phyloP scores from a whole-genome alignment of 495 filamentous ascomycete species.

The Rusavskia elegans region DNA sequence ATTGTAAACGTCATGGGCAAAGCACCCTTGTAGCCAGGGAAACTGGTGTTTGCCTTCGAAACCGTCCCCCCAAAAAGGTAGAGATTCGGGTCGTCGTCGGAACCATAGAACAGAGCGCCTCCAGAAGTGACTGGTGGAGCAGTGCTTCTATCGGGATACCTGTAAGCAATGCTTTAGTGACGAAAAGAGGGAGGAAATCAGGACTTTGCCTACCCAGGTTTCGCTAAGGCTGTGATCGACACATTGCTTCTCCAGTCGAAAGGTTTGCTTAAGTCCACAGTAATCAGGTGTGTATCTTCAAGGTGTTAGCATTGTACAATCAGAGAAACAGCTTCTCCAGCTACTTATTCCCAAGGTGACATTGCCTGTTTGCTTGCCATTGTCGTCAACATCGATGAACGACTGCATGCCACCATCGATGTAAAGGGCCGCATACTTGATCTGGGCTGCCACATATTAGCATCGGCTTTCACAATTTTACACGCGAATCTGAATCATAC shows the following conservation, averaged over 20 bases:
- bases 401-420: constrained; percentile 24
- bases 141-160: constrained; percentile 9
- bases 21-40: constrained; percentile 17
- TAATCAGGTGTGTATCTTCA: constrained; percentile 23
- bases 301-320: too few relatives aligned
- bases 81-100: constrained; percentile 9
- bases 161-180: too few relatives aligned
- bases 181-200: too few relatives aligned
- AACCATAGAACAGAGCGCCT: constrained; percentile 22
- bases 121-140: constrained; percentile 17
- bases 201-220: constrained; percentile 9
- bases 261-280: constrained; percentile 19
- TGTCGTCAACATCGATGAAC: constrained; percentile 10
- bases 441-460: too few relatives aligned
- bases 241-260: constrained; percentile 30
- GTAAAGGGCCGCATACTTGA: constrained; percentile 22
- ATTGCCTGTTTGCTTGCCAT: constrained; percentile 4
- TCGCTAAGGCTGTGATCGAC: constrained; percentile 17
- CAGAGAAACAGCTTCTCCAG: background rate
- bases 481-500: constrained; percentile 4
- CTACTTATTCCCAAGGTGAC: constrained; percentile 14
- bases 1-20: constrained; percentile 13
- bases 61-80: constrained; percentile 24
- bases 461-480: background rate
- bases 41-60: constrained; percentile 18